A percentile compares a stretch with the other conserved stretches of the same genome.
Conservation (phyloP, 169 alveolate genomes). For the Cryptosporidium baileyi region DNA sequence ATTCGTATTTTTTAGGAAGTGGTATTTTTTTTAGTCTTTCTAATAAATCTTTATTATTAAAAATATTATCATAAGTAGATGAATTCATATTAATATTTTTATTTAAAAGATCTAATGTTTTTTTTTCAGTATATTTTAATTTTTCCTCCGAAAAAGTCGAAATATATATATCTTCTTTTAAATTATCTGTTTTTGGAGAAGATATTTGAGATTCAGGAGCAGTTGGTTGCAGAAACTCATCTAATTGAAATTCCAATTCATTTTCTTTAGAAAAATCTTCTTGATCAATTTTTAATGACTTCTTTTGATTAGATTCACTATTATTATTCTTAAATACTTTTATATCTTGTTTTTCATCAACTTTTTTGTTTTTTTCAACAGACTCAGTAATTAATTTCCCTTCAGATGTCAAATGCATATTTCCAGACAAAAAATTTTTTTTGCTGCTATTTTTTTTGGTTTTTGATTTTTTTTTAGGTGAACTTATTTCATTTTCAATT, state of each 20-base stretch:
- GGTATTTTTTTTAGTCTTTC: constrained; percentile 10
- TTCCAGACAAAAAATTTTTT: background rate
- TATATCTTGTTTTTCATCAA: background rate
- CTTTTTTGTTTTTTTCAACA: background rate
- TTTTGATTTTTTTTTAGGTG: constrained; percentile 40
- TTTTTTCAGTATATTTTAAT: background rate
- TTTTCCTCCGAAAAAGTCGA: background rate
- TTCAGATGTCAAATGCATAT: background rate
- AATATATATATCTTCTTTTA: background rate
- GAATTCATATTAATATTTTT: background rate
- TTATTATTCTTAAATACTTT: background rate
- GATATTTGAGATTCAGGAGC: constrained; percentile 58
- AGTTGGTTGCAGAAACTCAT: constrained; percentile 46
- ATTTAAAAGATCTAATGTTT: background rate
- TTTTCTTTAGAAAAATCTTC: background rate
- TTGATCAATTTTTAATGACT: background rate
- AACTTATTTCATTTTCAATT: background rate
- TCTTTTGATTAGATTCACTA: background rate
- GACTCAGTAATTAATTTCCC: background rate
- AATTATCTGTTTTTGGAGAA: constrained; percentile 9
- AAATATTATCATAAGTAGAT: background rate
- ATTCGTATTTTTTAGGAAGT: constrained; percentile 36
- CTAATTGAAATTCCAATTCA: background rate
- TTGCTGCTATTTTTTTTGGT: background rate
- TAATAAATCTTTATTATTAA: background rate